These are phyloP conservation scores for Infundibulicybe gibba DNA, from an alignment of 768 basidiomycete genomes.

Conservation along the genomic window DNA sequence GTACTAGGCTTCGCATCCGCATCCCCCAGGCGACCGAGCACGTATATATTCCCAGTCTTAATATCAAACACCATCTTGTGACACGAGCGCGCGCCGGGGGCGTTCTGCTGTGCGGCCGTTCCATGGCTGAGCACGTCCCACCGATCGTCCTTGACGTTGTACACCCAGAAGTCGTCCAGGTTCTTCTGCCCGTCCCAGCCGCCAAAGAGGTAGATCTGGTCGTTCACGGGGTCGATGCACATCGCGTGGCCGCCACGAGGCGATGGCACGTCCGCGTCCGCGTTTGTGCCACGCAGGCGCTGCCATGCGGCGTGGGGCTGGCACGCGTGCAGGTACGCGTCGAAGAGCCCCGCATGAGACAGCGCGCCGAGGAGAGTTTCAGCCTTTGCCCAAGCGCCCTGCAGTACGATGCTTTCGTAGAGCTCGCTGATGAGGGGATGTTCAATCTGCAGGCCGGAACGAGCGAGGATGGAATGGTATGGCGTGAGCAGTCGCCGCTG, in stretches of 20 bases:
- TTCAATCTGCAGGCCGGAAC: constrained; percentile 56
- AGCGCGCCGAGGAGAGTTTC: constrained; percentile 50
- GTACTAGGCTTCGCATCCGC: constrained; percentile 35
- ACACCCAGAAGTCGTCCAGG: constrained; percentile 79
- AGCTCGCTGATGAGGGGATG: constrained; percentile 68
- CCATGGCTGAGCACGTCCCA: constrained; percentile 61
- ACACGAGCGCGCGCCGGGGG: constrained; percentile 69
- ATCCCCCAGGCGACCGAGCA: constrained; percentile 68
- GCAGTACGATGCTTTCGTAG: constrained; percentile 59
- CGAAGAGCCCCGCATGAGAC: constrained; percentile 57
- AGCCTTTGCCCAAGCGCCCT: constrained; percentile 58
- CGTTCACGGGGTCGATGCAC: constrained; percentile 66
- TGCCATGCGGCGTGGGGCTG: constrained; percentile 63
- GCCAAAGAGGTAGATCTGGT: constrained; percentile 71
- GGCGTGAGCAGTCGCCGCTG: constrained; percentile 70
- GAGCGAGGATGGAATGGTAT: constrained; percentile 53
- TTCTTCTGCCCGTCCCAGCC: constrained; percentile 75
- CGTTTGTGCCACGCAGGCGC: constrained; percentile 53
- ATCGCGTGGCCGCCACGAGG: constrained; percentile 78
- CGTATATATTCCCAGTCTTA: constrained; percentile 66
- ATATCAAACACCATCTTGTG: constrained; percentile 82
- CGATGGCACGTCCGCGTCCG: constrained; percentile 62
- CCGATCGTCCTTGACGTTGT: constrained; percentile 50
- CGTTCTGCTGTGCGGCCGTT: constrained; percentile 55
- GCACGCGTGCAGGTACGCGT: constrained; percentile 50